These are phyloP conservation scores for Arctium lappa DNA, from an alignment of 129 eudicot genomes.

Conservation along the genomic window DNA sequence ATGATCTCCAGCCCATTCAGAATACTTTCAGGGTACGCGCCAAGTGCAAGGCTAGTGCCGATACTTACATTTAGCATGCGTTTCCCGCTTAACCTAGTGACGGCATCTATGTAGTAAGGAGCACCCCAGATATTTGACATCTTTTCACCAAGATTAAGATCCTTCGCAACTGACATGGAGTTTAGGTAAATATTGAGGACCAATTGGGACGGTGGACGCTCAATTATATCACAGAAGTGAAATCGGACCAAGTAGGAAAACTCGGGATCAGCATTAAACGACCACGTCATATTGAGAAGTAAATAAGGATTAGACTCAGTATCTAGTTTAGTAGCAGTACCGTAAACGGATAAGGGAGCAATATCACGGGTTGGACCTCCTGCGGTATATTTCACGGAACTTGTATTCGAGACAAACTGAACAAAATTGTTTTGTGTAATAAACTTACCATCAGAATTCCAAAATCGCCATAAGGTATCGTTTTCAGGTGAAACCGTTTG, in stretches of 20 bases:
- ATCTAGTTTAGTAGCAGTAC: conserved; percentile 46
- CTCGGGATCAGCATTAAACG: conserved; percentile 45
- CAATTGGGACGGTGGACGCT: conserved; percentile 6
- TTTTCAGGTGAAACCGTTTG: conserved; percentile 42
- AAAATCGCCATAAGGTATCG: conserved; percentile 48
- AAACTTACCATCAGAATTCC: conserved; percentile 41
- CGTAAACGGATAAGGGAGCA: conserved; percentile 55
- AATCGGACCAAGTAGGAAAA: conserved; percentile 62
- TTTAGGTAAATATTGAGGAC: conserved; percentile 50
- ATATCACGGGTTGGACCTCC: conserved; percentile 33
- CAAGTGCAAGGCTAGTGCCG: conserved; percentile 36
- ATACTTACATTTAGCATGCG: conserved; percentile 39
- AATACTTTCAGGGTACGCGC: conserved; percentile 49
- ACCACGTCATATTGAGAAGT: conserved; percentile 51
- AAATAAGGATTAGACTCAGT: conserved; percentile 11
- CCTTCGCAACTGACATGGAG: conserved; percentile 31
- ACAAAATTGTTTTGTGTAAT: conserved; percentile 26
- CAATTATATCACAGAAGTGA: conserved; percentile 65
- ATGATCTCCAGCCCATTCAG: conserved; percentile 76
- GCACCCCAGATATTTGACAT: conserved; percentile 40
- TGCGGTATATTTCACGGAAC: conserved; percentile 40
- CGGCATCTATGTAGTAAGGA: conserved; percentile 49
- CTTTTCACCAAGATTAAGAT: conserved; percentile 38
- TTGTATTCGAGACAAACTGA: conserved; percentile 26
- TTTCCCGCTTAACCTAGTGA: conserved; percentile 30